Base-by-base conservation (phyloP, 2,329 filamentous ascomycete species). In the Tolypocladium endophyticum region DNA sequence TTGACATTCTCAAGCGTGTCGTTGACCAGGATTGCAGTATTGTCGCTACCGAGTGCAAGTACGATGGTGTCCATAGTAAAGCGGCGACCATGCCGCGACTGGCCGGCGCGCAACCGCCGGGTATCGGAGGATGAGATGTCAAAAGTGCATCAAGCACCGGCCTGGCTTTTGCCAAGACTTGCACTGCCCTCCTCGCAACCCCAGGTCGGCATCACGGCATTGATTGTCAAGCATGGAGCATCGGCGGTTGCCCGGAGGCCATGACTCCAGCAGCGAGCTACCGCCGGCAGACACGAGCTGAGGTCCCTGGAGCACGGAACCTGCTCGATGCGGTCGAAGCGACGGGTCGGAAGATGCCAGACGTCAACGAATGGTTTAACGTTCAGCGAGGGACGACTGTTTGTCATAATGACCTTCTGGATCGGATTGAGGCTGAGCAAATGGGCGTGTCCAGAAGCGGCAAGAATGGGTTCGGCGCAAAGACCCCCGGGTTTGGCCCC, bases 341-440 rank as follows among this genome's bases (percentile, higher is more conserved):
- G 23, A 28, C 45, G 12, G 45, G 12, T 52, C 47, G 14, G 16
- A 25, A 9, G 16, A 28, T 18, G 25, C 12, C 43, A 6, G n/a
- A 20, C 18, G 39, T 43, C 39, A 43, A 50, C 14, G 25, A 28
- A 50, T 50, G 45, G 45, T 28, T 9, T 30, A 30, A 25, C 5
- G 23, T 28, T 16, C 5, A 14, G 4, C 25, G n/a, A 18, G 25
- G 14, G 47, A 28, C 47, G 16, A 2, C 14, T 12, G 4, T 33
- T 33, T 53, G 45, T 50, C 20, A 16, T 53, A 33, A 41, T n/a
- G 57, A 58, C 39, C 50, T 45, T 43, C 23, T 55, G 57, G 56
- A 62, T 61, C 57, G n/a, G 59, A 64, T 41, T 61, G 65, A 62
- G 65, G 65, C 64, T 63, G 65, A 66, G 65, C 63, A 64, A 36